These are phyloP conservation scores for Blastobotrys aristatus DNA, from an alignment of 1,139 yeast genomes.

Conservation along the genomic window DNA sequence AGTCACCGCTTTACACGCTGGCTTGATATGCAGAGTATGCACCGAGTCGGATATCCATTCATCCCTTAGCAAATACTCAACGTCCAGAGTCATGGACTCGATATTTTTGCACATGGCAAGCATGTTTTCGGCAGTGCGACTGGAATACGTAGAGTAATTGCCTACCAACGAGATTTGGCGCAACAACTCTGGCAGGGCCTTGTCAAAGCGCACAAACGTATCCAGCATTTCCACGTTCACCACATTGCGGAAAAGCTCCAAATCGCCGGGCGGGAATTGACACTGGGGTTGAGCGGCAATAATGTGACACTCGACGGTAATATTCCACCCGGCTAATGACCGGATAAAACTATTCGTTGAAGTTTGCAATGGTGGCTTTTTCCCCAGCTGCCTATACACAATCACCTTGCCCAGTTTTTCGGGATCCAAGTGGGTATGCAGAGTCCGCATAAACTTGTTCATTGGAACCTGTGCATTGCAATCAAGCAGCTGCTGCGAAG, in stretches of 20 bases:
- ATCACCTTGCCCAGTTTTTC: not conserved
- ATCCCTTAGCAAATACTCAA: constrained; percentile 1
- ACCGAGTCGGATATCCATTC: constrained; percentile 7
- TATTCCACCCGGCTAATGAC: not conserved
- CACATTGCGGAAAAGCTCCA: constrained; percentile 7
- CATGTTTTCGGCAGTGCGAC: constrained; percentile 5
- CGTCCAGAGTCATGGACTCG: constrained; percentile 3
- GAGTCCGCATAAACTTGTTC: constrained; percentile 7
- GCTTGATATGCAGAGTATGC: not conserved
- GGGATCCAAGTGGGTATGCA: not conserved
- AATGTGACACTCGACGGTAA: not conserved
- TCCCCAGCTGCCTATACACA: constrained; percentile 4
- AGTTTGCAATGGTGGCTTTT: constrained; percentile 8
- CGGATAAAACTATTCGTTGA: constrained; percentile 9
- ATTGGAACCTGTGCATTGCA: constrained; percentile 10
- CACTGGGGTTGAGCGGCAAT: constrained; percentile 3
- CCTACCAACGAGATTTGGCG: not conserved
- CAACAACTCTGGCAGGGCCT: not conserved
- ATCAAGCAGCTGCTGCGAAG: not conserved
- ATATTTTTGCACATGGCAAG: not conserved
- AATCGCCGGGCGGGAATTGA: constrained; percentile 11
- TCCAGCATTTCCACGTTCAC: constrained; percentile 5
- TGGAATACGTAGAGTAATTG: constrained; percentile 6
- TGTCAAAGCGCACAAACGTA: constrained; percentile 9
- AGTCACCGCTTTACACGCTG: not conserved